Evolutionary conservation across 2,329 filamentous ascomycete genomes (phyloP), one percentile per base, ranked within the genome.

Genomic region (Alternaria metachromatica): DNA sequence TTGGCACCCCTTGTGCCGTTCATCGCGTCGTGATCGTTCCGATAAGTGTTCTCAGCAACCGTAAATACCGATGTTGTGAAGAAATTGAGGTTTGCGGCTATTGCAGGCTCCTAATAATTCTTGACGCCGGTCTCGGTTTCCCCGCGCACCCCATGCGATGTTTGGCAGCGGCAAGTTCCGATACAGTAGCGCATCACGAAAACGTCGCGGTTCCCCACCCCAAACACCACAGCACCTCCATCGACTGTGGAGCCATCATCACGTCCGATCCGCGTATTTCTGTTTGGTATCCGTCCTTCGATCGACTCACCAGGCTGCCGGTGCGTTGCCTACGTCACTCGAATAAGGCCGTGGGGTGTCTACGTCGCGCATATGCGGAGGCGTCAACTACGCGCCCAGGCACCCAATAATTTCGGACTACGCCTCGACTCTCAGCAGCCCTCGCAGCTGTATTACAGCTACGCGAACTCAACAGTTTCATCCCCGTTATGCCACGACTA

Each of bases 1-100:
- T 76, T 77, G 65, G 67, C 62, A 26, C 64, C 67, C 55, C 71
- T 67, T 56, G 54, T 64, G 58, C 25, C 64, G 25, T 65, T 64
- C 60, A 63, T 61, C n/a, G 30, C 50, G 44, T 51, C 26, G 26
- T 7, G 37, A 28, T 13, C 21, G 21, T 25, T 21, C 5, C 1
- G 15, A 2, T 6, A 15, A 8, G 5, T 53, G 4, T 26, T 10
- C n/a, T 15, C 11, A 44, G 3, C 3, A 28, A 13, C 20, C 18
- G 20, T 55, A 3, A 5, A 11, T 30, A 23, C 58, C 18, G 9
- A 21, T 15, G 3, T 15, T 18, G 37, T n/a, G 60, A 41, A 25
- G 43, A 54, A 21, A 25, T n/a, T 25, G 51, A 55, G 53, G n/a
- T 44, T 37, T 23, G 55, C 48, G 60, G 53, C 43, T 60, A 54